phyloP scores from a whole-genome alignment of 2,329 filamentous ascomycete genomes.

The Diaporthe vaccinii region DNA sequence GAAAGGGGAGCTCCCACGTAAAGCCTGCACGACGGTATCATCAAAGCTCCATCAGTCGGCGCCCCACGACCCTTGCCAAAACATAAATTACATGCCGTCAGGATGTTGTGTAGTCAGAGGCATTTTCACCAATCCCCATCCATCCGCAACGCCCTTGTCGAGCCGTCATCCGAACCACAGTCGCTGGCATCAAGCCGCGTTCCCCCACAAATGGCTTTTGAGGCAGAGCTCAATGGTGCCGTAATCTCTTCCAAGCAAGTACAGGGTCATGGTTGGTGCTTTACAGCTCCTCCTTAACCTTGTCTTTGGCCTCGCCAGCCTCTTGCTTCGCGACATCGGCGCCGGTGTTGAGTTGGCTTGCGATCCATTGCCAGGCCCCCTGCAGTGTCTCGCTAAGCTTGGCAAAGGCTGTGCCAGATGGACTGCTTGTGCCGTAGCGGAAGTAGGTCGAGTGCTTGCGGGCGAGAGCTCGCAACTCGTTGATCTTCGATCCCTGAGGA shows the following conservation, averaged over 20 bases:
- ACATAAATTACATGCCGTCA: conserved; percentile 30
- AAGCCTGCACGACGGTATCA: conserved; percentile 39
- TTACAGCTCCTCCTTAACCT: conserved; percentile 65
- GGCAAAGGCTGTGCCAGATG: conserved; percentile 75
- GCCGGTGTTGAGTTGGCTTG: conserved; percentile 62
- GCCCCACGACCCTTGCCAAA: conserved; percentile 29
- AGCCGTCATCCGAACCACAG: background rate
- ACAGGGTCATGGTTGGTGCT: background rate
- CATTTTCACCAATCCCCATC: background rate
- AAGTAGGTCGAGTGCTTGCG: conserved; percentile 83
- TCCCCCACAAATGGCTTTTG: background rate
- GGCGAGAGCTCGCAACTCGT: conserved; percentile 78
- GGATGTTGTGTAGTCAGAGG: background rate
- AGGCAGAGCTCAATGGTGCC: background rate
- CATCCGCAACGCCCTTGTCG: conserved; percentile 17
- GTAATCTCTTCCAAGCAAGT: background rate
- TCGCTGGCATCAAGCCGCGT: background rate
- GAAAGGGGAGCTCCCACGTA: background rate
- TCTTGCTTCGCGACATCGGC: conserved; percentile 63
- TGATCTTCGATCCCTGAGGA: conserved; percentile 76
- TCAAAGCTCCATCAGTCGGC: conserved; percentile 36
- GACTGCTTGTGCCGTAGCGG: conserved; percentile 78
- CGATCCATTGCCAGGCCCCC: conserved; percentile 65
- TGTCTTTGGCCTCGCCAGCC: conserved; percentile 55
- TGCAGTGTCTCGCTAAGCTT: conserved; percentile 68